These are phyloP conservation scores for Epichloe sibirici DNA, from an alignment of 2,329 filamentous ascomycete genomes.

Conservation along the genomic window DNA sequence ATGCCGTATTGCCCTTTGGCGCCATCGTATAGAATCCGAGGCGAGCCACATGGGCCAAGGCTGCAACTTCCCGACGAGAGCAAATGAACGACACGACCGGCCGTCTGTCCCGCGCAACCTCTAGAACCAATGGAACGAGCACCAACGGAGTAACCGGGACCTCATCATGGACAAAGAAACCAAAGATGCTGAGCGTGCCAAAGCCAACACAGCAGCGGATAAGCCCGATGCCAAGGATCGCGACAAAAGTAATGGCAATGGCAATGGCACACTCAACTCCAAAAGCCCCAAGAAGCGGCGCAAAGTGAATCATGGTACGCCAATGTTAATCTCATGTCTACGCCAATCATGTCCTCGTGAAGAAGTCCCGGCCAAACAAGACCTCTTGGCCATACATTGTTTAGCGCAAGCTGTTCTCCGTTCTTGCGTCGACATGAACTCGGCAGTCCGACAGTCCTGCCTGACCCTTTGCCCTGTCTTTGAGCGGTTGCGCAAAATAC, in stretches of 20 bases:
- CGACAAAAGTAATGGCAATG: background rate
- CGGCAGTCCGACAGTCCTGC: background rate
- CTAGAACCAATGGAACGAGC: slow-evolving; percentile 16
- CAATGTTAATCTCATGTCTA: background rate
- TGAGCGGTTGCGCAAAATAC: background rate
- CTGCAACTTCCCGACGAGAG: slow-evolving; percentile 18
- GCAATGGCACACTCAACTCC: background rate
- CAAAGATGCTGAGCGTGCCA: slow-evolving; percentile 18
- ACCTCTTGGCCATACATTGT: background rate
- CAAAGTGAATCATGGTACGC: slow-evolving; percentile 81
- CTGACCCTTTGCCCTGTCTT: background rate
- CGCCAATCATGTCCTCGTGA: background rate
- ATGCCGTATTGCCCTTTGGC: slow-evolving; percentile 4
- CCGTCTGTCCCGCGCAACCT: slow-evolving; percentile 20
- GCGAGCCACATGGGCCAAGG: slow-evolving; percentile 2
- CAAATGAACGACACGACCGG: slow-evolving; percentile 20
- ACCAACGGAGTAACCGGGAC: slow-evolving; percentile 20
- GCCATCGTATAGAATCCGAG: slow-evolving; percentile 1
- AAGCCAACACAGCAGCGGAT: slow-evolving; percentile 14
- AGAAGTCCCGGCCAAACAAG: background rate
- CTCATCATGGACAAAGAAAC: slow-evolving; percentile 19
- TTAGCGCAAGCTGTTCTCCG: background rate
- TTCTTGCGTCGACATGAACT: background rate
- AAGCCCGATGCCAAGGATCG: slow-evolving; percentile 6
- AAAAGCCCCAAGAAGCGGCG: slow-evolving; percentile 71